Evolutionary conservation across 2,329 filamentous ascomycete species (phyloP).

Genomic region (Claviceps sp.): DNA sequence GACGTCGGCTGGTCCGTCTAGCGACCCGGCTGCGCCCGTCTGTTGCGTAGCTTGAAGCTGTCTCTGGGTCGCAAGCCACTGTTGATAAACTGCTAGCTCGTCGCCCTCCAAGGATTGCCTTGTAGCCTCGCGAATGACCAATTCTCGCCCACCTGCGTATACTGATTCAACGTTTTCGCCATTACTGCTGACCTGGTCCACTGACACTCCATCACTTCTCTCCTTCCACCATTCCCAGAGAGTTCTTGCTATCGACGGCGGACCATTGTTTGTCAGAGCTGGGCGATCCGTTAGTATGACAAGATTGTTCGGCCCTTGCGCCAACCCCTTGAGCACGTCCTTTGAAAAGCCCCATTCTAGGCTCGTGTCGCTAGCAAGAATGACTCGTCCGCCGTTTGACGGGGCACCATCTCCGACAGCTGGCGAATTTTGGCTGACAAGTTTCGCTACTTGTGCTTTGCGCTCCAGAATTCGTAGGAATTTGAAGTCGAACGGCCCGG

Average conservation of each 20-base stretch:
- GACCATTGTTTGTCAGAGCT: slow-evolving; percentile 23
- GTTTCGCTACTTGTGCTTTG: slow-evolving; percentile 62
- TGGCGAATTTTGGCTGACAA: slow-evolving; percentile 33
- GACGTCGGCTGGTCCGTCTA: slow-evolving; percentile 59
- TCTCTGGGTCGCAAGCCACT: slow-evolving; percentile 78
- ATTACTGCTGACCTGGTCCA: slow-evolving; percentile 34
- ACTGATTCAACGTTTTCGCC: slow-evolving; percentile 53
- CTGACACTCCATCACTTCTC: slow-evolving; percentile 46
- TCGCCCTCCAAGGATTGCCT: slow-evolving; percentile 57
- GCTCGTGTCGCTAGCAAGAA: slow-evolving; percentile 80
- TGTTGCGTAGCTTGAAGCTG: slow-evolving; percentile 76
- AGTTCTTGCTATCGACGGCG: slow-evolving; percentile 52
- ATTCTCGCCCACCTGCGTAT: slow-evolving; percentile 46
- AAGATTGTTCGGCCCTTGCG: slow-evolving; percentile 65
- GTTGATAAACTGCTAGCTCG: slow-evolving; percentile 74
- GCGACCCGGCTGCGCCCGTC: slow-evolving; percentile 48
- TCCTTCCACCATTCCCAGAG: slow-evolving; percentile 74
- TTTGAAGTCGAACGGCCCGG: slow-evolving; percentile 79
- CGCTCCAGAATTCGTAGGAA: slow-evolving; percentile 74
- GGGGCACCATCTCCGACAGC: slow-evolving; percentile 26
- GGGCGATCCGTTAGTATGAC: slow-evolving; percentile 75
- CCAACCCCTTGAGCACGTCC: slow-evolving; percentile 61
- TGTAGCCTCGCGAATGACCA: slow-evolving; percentile 48
- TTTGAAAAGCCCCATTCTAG: slow-evolving; percentile 93
- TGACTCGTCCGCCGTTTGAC: slow-evolving; percentile 52